Evolutionary conservation across 805 yeast genomes (phyloP).

Genomic region (Wickerhamomyces alni): DNA sequence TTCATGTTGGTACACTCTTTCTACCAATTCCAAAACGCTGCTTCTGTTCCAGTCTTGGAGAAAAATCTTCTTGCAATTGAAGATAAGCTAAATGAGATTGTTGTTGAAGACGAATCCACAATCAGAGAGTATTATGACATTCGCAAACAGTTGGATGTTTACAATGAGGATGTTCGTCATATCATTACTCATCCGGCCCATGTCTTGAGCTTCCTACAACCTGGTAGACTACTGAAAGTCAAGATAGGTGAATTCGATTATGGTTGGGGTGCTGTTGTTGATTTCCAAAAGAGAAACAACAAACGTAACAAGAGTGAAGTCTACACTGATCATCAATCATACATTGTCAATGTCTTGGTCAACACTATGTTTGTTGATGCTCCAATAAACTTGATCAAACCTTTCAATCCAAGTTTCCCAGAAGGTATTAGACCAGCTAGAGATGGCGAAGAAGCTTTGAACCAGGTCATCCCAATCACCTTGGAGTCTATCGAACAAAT

Average conservation of each 20-base stretch:
- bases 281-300: constrained; percentile 62
- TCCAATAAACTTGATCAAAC: constrained; percentile 75
- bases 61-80: constrained; percentile 51
- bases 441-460: constrained; percentile 62
- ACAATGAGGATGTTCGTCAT: constrained; percentile 70
- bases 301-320: constrained; percentile 52
- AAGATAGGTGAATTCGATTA: constrained; percentile 57
- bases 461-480: constrained; percentile 82
- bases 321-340: constrained; percentile 82
- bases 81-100: constrained; percentile 39
- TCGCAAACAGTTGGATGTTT: constrained; percentile 61
- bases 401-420: constrained; percentile 71
- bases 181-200: constrained; percentile 90
- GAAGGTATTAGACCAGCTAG: constrained; percentile 85
- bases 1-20: constrained; percentile 93
- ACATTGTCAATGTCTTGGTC: constrained; percentile 80
- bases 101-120: constrained; percentile 66
- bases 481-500: constrained; percentile 67
- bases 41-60: constrained; percentile 84
- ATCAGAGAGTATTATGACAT: constrained; percentile 82
- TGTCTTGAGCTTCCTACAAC: constrained; percentile 74
- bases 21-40: constrained; percentile 90
- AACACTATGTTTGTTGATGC: constrained; percentile 74
- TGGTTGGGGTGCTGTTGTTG: constrained; percentile 95
- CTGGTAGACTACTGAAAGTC: constrained; percentile 79